phyloP scores from a whole-genome alignment of 139 green algal species.

The Chlamydomonas asymmetrica region DNA sequence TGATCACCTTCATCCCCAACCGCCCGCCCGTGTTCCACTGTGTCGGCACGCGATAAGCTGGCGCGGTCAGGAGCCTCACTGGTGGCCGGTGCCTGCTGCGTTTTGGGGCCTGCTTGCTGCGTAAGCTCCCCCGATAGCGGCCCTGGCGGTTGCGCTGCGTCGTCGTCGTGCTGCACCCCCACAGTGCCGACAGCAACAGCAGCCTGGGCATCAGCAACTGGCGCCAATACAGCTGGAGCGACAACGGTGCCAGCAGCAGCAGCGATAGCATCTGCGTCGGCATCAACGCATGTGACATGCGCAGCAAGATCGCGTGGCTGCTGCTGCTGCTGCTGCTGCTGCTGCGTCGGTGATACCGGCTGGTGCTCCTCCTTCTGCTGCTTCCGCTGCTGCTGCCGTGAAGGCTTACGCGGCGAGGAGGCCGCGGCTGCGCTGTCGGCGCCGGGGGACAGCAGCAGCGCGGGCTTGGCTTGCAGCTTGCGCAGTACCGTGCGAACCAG shows the following conservation, averaged over 20 bases:
- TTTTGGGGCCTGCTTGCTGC: not conserved
- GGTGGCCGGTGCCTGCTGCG: no score
- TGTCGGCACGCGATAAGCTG: no score
- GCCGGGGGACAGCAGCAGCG: not conserved
- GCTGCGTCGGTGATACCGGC: no score
- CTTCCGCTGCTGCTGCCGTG: not conserved
- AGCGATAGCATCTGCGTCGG: not conserved
- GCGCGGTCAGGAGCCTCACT: no score
- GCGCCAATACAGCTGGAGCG: not conserved
- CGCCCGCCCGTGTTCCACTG: no score
- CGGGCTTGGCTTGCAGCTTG: conserved; percentile 9
- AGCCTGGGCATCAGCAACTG: not conserved
- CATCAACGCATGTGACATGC: no score
- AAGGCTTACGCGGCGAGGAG: no score
- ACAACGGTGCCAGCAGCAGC: not conserved
- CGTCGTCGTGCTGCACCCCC: not conserved
- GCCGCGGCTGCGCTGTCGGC: not conserved
- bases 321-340: not conserved
- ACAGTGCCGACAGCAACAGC: not conserved
- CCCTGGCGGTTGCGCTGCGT: not conserved
- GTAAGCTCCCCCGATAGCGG: not conserved
- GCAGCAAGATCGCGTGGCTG: not conserved
- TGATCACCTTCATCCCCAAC: no score
- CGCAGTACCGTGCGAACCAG: conserved; percentile 18
- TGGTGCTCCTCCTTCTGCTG: not conserved